Evolutionary conservation across 805 yeast species (phyloP), one percentile per base, ranked within the genome.

Genomic region (Grigorovia transvaalensis): DNA sequence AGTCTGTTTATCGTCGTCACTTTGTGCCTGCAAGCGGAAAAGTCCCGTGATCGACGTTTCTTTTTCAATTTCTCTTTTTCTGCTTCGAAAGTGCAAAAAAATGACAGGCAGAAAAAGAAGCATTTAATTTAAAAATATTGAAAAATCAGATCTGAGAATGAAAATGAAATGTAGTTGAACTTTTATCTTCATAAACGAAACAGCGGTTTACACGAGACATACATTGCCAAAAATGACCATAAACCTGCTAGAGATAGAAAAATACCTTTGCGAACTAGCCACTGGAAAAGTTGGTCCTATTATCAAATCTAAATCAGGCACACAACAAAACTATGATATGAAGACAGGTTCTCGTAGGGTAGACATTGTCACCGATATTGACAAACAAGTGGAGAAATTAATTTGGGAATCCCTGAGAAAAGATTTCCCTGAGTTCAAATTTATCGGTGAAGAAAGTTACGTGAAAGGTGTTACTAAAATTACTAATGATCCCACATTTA

Each of bases 321-420:
- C 66, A 17, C 67, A 65, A 50, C 58, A 59, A 9, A 47, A 55
- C 9, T 66, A 65, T 52, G 65, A 63, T 51, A 54, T 65, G 49
- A 66, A 66, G 53, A 66, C 68, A 11, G 70, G 70, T 2, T 54
- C 65, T 1, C 54, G 66, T 52, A 57, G 79, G 2, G 85, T 81
- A 8, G 86, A 81, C 62, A 70, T 81, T n/a, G 86, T 81, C 12
- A 81, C 86, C 4, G 79, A 74, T 47, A 77, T 80, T 43, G 86
- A 81, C 41, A 77, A 78, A 58, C 73, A 75, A 35, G 84, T 81
- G 4, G 86, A 81, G 59, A 52, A 54, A 4, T 54, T 68, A 1
- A 73, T 74, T n/a, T 68, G 69, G 60, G 56, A 56, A 9, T 48
- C 58, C 0, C 53, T 65, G 20, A 65, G 60, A 33, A 52, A 55